Percentiles rank a stretch among this genome's conserved stretches.
Evolutionary conservation across 208 protist genomes (phyloP).

Genomic region (Angomonas desouzai): DNA sequence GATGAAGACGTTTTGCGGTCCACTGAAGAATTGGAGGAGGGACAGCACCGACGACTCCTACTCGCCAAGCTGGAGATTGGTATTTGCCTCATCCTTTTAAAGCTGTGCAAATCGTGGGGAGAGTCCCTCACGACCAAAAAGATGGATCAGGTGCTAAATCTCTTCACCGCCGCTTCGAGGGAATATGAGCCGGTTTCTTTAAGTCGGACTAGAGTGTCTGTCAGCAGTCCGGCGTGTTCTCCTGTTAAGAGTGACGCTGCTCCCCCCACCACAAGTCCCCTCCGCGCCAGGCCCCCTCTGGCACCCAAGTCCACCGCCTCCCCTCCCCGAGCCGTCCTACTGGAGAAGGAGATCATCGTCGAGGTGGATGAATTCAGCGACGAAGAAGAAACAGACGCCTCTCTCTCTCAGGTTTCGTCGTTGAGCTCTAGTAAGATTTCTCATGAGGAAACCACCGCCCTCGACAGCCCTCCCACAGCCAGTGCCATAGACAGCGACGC

Average conservation of each 20-base stretch:
- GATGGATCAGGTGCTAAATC: background rate
- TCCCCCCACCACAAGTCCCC: background rate
- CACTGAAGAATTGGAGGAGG: background rate
- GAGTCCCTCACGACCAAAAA: background rate
- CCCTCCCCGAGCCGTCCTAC: background rate
- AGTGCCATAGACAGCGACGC: background rate
- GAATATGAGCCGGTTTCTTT: background rate
- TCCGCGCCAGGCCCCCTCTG: background rate
- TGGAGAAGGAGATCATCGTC: background rate
- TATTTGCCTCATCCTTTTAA: background rate
- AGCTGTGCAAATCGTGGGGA: constrained; percentile 1
- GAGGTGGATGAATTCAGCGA: background rate
- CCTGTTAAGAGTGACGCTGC: no score
- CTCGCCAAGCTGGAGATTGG: background rate
- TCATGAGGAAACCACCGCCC: background rate
- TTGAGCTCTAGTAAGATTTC: background rate
- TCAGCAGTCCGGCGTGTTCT: no score
- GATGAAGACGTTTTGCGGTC: background rate
- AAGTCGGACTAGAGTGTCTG: no score
- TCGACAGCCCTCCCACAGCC: no score
- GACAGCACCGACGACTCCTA: background rate
- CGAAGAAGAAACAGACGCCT: background rate
- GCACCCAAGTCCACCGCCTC: background rate
- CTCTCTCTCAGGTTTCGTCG: background rate
- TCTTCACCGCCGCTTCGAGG: background rate